Evolutionary conservation across 768 basidiomycete genomes (phyloP).

Genomic region (Lactifluus volemus): DNA sequence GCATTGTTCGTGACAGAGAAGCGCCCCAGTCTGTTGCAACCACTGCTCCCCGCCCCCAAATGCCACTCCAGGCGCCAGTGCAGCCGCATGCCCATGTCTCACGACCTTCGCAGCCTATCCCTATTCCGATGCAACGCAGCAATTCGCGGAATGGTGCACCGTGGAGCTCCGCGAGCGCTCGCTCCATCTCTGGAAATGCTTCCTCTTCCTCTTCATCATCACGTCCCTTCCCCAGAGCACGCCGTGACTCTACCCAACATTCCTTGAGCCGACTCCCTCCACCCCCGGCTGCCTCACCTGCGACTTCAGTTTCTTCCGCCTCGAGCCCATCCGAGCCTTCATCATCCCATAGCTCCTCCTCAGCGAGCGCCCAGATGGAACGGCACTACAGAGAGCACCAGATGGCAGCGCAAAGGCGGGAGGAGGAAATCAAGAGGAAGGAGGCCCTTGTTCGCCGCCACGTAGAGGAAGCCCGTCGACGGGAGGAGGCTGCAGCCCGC

Average conservation of each 20-base stretch:
- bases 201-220: background rate
- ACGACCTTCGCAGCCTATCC: constrained; percentile 10
- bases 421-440: constrained; percentile 10
- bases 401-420: background rate
- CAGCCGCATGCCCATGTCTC: background rate
- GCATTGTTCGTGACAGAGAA: constrained; percentile 2
- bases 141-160: constrained; percentile 4
- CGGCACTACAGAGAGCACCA: constrained; percentile 6
- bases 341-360: background rate
- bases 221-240: constrained; percentile 2
- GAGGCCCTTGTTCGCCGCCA: background rate
- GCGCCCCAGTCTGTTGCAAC: background rate
- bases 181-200: background rate
- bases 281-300: background rate
- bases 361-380: background rate
- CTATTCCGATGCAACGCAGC: constrained; percentile 8
- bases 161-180: background rate
- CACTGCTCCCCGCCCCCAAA: background rate
- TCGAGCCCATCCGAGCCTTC: constrained; percentile 3
- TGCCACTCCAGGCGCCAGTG: background rate
- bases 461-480: constrained; percentile 12
- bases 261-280: background rate
- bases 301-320: constrained; percentile 3
- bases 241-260: constrained; percentile 6
- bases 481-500: constrained; percentile 12